phyloP scores from a whole-genome alignment of 768 basidiomycete species.

The Amanita fuliginea region DNA sequence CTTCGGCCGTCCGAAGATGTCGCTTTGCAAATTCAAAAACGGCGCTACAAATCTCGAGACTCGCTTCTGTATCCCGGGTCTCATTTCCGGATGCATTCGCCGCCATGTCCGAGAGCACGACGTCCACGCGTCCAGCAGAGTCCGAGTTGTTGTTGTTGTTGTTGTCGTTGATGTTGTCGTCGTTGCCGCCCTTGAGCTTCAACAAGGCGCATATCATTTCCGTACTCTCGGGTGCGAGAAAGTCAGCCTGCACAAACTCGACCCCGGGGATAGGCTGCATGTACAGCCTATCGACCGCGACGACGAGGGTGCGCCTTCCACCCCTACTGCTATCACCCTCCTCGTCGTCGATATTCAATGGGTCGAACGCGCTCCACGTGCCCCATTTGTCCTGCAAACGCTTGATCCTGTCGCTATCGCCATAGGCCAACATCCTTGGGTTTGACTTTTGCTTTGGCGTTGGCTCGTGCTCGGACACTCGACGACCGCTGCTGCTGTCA shows the following conservation, averaged over 20 bases:
- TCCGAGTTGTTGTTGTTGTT: conserved; percentile 15
- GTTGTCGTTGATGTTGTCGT: conserved; percentile 12
- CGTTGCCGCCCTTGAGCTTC: conserved; percentile 3
- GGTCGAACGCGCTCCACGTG: conserved; percentile 4
- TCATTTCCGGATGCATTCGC: conserved; percentile 69
- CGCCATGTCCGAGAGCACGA: conserved; percentile 88
- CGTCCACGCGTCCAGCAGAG: conserved; percentile 56
- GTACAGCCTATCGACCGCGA: conserved; percentile 74
- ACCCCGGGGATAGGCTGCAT: conserved; percentile 70
- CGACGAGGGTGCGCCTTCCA: conserved; percentile 42
- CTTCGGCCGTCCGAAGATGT: conserved; percentile 38
- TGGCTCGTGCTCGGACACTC: no score
- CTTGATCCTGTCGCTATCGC: background rate
- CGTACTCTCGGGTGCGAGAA: conserved; percentile 47
- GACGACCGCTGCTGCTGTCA: no score
- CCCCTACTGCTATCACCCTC: no score
- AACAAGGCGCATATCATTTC: conserved; percentile 28
- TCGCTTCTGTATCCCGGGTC: conserved; percentile 51
- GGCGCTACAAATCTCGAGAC: conserved; percentile 63
- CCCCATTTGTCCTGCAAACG: background rate
- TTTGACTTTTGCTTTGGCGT: background rate
- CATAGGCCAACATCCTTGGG: background rate
- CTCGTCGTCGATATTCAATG: conserved; percentile 4
- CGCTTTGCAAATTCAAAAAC: conserved; percentile 58
- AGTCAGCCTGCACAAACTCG: conserved; percentile 65